Base-by-base conservation (phyloP, 1,284 basidiomycete species). In the Phylloboletellus chloephorus region DNA sequence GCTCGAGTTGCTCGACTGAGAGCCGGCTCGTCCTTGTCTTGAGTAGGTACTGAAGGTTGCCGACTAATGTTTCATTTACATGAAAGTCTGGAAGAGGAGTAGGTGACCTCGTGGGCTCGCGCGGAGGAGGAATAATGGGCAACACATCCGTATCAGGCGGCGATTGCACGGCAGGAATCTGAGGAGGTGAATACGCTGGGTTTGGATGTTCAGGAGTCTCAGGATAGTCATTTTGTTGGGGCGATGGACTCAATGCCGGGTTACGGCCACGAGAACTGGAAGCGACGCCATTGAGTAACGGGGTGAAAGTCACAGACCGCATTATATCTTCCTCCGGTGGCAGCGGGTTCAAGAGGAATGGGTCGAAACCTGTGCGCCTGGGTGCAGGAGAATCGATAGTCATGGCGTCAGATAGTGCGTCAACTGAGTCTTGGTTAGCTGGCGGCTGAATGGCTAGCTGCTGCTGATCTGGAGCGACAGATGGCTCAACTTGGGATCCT, bases 1-100 rank as follows among this genome's bases (percentile, higher is more conserved):
- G 92, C 58, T 98, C 94, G 3, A 98, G 76, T 60, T 97, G 82
- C 57, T 98, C 95, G 32, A 98, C 73, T 17, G 71, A 87, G 31
- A 93, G 67, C 1, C 56, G 54, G 1, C 51, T 61, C 1, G 90
- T 94, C 32, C 60, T 58, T 16, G 73, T 66, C 22, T 66, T 66
- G 21, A 88, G 60, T 39, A 67, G 63, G 9, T 57, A 41, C 44
- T 68, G 61, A 1, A 91, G 67, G 15, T 71, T 56, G 0, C 51
- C 51, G 6, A 88, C 50, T 4, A 69, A 55, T 4, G 44, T 54
- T 21, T 74, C 66, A 43, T 81, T 66, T 4, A 88, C 53, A 31
- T 73, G 61, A 58, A 91, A 89, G 31, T 82, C 76, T 1, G 85
- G 84, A 3, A 79, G 66, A 4, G 75, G 74, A 0, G 80, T 78